Evolutionary conservation across 2,329 filamentous ascomycete genomes (phyloP).

Genomic region (Pleurostoma richardsiae): DNA sequence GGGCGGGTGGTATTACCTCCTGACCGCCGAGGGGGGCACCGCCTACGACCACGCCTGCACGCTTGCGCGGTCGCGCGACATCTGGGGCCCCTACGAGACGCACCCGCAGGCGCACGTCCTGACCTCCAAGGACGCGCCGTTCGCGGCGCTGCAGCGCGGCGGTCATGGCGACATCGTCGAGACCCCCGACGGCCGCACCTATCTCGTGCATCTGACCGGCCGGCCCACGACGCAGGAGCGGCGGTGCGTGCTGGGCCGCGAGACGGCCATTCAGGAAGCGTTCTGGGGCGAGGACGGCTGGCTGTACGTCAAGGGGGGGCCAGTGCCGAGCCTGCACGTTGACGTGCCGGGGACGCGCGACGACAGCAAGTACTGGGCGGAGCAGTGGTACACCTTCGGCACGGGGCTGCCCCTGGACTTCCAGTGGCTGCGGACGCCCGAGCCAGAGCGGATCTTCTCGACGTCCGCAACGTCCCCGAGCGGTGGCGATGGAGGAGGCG

Average conservation of each 20-base stretch:
- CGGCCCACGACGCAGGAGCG: constrained; percentile 46
- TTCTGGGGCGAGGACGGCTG: constrained; percentile 56
- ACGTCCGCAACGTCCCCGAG: constrained; percentile 5
- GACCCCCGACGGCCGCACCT: constrained; percentile 45
- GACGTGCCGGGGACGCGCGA: constrained; percentile 43
- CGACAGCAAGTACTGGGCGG: constrained; percentile 44
- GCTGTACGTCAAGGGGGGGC: constrained; percentile 56
- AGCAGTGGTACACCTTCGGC: constrained; percentile 41
- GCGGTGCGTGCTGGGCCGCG: constrained; percentile 48
- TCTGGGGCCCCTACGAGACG: constrained; percentile 58
- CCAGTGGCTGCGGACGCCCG: constrained; percentile 53
- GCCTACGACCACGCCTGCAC: constrained; percentile 58
- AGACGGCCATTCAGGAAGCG: constrained; percentile 54
- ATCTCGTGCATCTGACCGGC: constrained; percentile 47
- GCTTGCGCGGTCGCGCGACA: constrained; percentile 42
- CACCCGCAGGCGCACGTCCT: constrained; percentile 55
- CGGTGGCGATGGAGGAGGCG: constrained; percentile 24
- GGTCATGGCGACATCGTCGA: constrained; percentile 52
- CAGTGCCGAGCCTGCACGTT: constrained; percentile 47
- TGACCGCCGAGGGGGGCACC: constrained; percentile 57
- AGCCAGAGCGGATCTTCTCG: constrained; percentile 46
- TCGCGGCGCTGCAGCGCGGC: constrained; percentile 43
- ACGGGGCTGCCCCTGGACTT: constrained; percentile 43
- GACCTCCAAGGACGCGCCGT: constrained; percentile 44
- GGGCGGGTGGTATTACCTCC: constrained; percentile 54